Conservation (phyloP, 1,284 basidiomycete genomes). For the Xerocomus nothofagi region DNA sequence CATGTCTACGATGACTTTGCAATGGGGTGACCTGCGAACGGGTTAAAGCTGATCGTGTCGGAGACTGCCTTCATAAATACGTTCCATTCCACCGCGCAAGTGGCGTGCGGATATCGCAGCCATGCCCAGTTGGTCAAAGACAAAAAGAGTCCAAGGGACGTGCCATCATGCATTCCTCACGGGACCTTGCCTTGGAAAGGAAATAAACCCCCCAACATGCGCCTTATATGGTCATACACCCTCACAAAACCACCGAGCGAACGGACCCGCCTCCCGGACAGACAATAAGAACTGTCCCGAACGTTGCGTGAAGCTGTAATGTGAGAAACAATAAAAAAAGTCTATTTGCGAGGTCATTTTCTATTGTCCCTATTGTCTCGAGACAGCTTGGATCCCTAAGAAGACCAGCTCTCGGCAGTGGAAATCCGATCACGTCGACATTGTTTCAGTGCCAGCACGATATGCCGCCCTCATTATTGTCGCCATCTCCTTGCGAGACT, state of each 20-base stretch:
- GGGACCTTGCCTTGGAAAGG: neutral
- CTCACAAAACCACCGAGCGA: neutral
- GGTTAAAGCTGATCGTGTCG: constrained; percentile 1
- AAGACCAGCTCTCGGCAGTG: constrained; percentile 3
- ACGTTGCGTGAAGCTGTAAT: constrained; percentile 2
- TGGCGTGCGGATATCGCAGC: constrained; percentile 10
- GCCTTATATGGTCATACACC: constrained; percentile 2
- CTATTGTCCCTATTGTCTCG: constrained; percentile 33
- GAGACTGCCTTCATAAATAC: constrained; percentile 26
- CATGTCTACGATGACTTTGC: constrained; percentile 16
- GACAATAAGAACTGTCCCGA: constrained; percentile 28
- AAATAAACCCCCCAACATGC: constrained; percentile 7
- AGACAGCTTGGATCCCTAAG: constrained; percentile 3
- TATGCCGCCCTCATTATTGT: constrained; percentile 30
- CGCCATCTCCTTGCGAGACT: constrained; percentile 42
- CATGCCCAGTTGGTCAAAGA: constrained; percentile 26
- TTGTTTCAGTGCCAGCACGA: neutral
- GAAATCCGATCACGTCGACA: neutral
- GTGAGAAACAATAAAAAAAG: constrained; percentile 14
- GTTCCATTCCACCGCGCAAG: constrained; percentile 10
- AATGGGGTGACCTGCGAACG: constrained; percentile 17
- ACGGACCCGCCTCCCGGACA: constrained; percentile 5
- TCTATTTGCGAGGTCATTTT: constrained; percentile 9
- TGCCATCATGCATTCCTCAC: neutral
- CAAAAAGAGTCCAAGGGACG: constrained; percentile 26